Evolutionary conservation across 2,329 filamentous ascomycete species (phyloP).

Genomic region (Neonectria hederae): DNA sequence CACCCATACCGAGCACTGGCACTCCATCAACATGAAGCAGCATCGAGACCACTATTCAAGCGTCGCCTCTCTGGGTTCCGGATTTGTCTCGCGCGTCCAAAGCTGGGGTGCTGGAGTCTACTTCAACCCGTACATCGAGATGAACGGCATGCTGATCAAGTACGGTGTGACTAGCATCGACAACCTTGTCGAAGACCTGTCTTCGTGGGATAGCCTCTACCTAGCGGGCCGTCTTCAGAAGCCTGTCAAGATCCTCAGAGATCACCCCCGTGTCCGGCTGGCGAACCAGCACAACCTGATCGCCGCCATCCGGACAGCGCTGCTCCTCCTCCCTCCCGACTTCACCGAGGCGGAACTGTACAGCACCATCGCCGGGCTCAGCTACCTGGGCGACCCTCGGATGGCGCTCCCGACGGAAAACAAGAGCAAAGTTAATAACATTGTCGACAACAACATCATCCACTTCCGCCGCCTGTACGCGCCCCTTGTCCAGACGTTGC

Average conservation of each 20-base stretch:
- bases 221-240: constrained; percentile 97
- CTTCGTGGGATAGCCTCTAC: constrained; percentile 93
- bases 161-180: constrained; percentile 97
- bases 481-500: constrained; percentile 87
- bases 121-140: constrained; percentile 94
- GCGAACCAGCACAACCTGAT: constrained; percentile 97
- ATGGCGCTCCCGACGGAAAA: constrained; percentile 93
- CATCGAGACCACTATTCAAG: constrained; percentile 93
- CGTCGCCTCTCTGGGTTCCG: constrained; percentile 84
- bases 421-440: constrained; percentile 91
- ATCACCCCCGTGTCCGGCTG: constrained; percentile 90
- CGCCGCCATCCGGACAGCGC: constrained; percentile 87
- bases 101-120: constrained; percentile 96
- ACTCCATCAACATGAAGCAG: constrained; percentile 88
- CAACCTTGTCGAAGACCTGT: constrained; percentile 86
- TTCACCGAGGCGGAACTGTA: constrained; percentile 93
- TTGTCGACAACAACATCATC: constrained; percentile 88
- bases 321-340: constrained; percentile 82
- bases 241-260: constrained; percentile 95
- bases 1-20: constrained; percentile 94
- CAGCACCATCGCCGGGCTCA: constrained; percentile 88
- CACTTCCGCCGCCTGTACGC: constrained; percentile 94
- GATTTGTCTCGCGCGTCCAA: constrained; percentile 84
- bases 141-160: constrained; percentile 96
- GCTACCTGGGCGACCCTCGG: constrained; percentile 94